Base-by-base conservation (phyloP, 2,329 filamentous ascomycete species). In the Aspergillus sp. region DNA sequence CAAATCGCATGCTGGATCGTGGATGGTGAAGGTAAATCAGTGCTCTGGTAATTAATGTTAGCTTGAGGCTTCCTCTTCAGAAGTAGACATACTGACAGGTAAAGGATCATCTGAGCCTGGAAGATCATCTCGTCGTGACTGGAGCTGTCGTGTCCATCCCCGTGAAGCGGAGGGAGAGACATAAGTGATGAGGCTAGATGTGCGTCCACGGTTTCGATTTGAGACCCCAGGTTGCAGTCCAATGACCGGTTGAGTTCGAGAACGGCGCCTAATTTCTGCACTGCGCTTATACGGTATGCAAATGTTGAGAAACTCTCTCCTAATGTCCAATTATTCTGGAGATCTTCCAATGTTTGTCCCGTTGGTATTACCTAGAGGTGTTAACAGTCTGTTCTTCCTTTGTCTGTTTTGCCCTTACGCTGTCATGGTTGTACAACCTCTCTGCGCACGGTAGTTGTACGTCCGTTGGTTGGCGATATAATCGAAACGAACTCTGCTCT, bases 371-470 rank as follows among this genome's bases (percentile, higher is more conserved):
- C 75, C 79, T 85, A 21, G 19, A 17, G 3, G 86, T 50, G 43
- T 55, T 48, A 21, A 48, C 54, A 55, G 39, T 19, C 4, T 47
- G 2, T 43, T 19, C 23, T 49, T 21, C 2, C 19, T 14, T 46
- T 11, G 12, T 11, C 4, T 5, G 3, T 15, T 14, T 12, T 23
- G 46, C 15, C 33, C 59, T 35, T 59, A 69, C 64, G 5, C 51
- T 40, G 7, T 53, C 51, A 0, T 31, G 52, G 46, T 62, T 61
- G 66, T 70, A 77, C 57, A 90, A 81, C 11, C 81, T 76, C 70
- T 95, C 89, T 66, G 93, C 89, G 66, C 90, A 93, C 0, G 91
- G 91, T 2, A 96, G 76, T 6, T 81, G 83, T 7, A 90, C 87
- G 61, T 89, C 84, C 7, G 84, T 81, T 3, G 76, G 71, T 7